Evolutionary conservation across 805 yeast species (phyloP).

Genomic region (Wickerhamiella shivajii): DNA sequence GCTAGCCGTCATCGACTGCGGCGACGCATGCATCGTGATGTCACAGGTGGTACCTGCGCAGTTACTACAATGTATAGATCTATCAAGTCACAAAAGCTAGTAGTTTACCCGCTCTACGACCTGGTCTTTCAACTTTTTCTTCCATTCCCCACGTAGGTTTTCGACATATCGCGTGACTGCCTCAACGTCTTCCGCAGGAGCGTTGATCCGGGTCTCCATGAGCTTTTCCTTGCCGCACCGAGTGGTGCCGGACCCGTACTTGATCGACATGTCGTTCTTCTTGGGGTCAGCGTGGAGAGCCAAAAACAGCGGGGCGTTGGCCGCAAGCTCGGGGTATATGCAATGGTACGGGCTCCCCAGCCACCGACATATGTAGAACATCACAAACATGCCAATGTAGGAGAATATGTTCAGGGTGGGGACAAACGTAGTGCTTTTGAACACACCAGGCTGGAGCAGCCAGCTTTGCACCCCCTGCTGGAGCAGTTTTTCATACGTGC

Average conservation of each 20-base stretch:
- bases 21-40: too few relatives aligned
- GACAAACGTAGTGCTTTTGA: conserved; percentile 67
- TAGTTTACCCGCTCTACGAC: conserved; percentile 33
- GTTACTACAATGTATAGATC: too few relatives aligned
- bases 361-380: conserved; percentile 71
- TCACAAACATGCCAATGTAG: conserved; percentile 67
- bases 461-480: conserved; percentile 50
- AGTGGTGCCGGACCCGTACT: conserved; percentile 61
- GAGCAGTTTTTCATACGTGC: conserved; percentile 40
- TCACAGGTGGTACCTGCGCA: too few relatives aligned
- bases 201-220: conserved; percentile 25
- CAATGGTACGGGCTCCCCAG: conserved; percentile 83
- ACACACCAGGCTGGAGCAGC: conserved; percentile 87
- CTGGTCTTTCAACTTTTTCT: conserved; percentile 55
- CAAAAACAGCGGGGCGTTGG: conserved; percentile 69
- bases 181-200: conserved; percentile 35
- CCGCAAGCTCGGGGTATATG: conserved; percentile 77
- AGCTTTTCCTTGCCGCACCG: conserved; percentile 53
- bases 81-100: conserved; percentile 6
- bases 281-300: conserved; percentile 40
- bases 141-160: conserved; percentile 51
- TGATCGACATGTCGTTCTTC: conserved; percentile 33
- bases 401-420: conserved; percentile 64
- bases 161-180: conserved; percentile 57
- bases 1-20: too few relatives aligned